Percentiles rank a stretch among this genome's conserved stretches.
phyloP scores from a whole-genome alignment of 257 asterid genomes.

The Plectranthus barbatus region DNA sequence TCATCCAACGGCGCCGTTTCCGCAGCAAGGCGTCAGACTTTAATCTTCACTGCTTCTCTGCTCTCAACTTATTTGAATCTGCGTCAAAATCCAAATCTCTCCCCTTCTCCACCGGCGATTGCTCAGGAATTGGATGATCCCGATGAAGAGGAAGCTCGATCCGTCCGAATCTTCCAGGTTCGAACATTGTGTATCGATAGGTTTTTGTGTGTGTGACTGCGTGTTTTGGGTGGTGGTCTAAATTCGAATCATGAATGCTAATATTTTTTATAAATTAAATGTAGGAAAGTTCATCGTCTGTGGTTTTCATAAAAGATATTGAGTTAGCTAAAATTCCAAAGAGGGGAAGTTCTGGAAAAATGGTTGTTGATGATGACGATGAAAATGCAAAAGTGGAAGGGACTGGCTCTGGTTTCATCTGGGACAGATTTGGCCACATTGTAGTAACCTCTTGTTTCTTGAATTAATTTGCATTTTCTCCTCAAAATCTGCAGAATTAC shows the following conservation, averaged over 20 bases:
- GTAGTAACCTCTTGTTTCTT: slow-evolving; percentile 31
- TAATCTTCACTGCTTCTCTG: slow-evolving; percentile 47
- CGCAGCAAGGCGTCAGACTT: slow-evolving; percentile 39
- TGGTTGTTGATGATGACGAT: slow-evolving; percentile 24
- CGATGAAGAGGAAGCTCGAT: slow-evolving; percentile 48
- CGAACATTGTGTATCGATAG: background rate
- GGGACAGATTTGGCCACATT: slow-evolving; percentile 93
- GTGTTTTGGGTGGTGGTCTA: background rate
- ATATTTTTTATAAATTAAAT: background rate
- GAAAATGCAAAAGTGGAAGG: slow-evolving; percentile 69
- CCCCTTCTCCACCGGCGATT: slow-evolving; percentile 32
- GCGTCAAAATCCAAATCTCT: slow-evolving; percentile 12
- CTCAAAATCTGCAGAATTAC: too few relatives aligned
- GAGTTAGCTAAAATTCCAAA: slow-evolving; percentile 42
- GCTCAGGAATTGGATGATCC: slow-evolving; percentile 38
- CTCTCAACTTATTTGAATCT: slow-evolving; percentile 30
- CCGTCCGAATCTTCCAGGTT: slow-evolving; percentile 67
- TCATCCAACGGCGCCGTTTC: slow-evolving; percentile 9
- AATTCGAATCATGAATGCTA: too few relatives aligned
- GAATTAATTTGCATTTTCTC: background rate
- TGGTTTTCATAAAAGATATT: slow-evolving; percentile 63
- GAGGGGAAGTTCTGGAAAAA: slow-evolving; percentile 20
- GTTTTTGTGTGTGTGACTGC: background rate
- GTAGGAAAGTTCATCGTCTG: slow-evolving; percentile 70
- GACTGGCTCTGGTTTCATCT: slow-evolving; percentile 90